Base-by-base conservation (phyloP, 2,329 filamentous ascomycete species). In the Pseudogymnoascus sp. region DNA sequence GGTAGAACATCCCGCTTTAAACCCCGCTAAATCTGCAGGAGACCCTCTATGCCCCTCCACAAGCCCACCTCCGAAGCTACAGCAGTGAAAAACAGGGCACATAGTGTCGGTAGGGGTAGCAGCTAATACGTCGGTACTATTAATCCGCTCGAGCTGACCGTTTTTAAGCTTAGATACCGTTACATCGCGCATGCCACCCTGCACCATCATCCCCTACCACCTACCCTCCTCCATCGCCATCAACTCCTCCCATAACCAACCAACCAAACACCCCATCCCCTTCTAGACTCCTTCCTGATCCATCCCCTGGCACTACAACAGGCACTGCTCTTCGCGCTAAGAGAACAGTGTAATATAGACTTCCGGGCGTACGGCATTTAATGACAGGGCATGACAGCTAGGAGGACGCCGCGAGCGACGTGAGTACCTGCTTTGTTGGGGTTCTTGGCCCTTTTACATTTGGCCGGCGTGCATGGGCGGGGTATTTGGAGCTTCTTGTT, bases 391-490 rank as follows among this genome's bases (percentile, higher is more conserved):
- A n/a, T 54, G 9, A 18, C 47, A 54, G 47, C 47, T 54, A 30
- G n/a, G 47, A 54, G n/a, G 47, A 32, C 25, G 47, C 25, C 9
- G 47, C 25, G 28, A 32, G 47, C 8, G n/a, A 54, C 32, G 8
- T 18, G n/a, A n/a, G 18, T 32, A 54, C 47, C 47, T 54, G 47
- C 47, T 32, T 54, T n/a, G 28, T 32, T 54, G 47, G 47, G 47
- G 47, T 25, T 54, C 47, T 54, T 54, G 47, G 28, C 47, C 47
- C 47, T 54, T 54, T 54, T 20, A n/a, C 47, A 32, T 28, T 54
- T 18, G 28, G 18, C n/a, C 5, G n/a, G 14, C 43, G 43, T 50
- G 14, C 43, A n/a, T 16, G 43, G 14, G 22, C 43, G 43, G 25
- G 30, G 43, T 18, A 50, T 30, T 50, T 14, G 22, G 47, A 54